Base-by-base conservation (phyloP, 306 rosid genomes). In the Castanospermum australe region DNA sequence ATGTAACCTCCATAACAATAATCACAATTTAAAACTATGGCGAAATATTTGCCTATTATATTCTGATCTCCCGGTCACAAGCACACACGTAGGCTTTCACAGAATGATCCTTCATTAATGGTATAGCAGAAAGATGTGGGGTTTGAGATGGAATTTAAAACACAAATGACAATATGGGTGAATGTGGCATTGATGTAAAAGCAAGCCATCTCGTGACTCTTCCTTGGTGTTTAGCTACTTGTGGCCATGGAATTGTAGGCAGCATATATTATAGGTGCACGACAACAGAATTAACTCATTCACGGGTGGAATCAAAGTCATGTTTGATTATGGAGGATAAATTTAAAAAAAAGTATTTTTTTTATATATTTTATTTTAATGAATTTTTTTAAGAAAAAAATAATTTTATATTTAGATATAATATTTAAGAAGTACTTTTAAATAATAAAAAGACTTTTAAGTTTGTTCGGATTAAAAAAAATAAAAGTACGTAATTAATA, bases 191-290 rank as follows among this genome's bases (percentile, higher is more conserved):
- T 80, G 80, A 75, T 66, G 83, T 56, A 63, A 85, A 82, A 73
- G 87, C 51, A 57, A 79, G 17, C 11, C 7, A 67, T 76, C 89
- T 56, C 93, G 94, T 92, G 97, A 92, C 89, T 88, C 85, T 88
- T 62, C 28, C n/a, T 90, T 92, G 93, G 88, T 87, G 84, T 80
- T 70, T 89, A 67, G 92, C 84, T 67, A 76, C 73, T 47, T 61
- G 87, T 85, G 94, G 89, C 86, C 91, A 75, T 55, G 47, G 78
- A 84, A 80, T 28, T 69, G 59, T 71, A 77, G 76, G 84, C 25
- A 61, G 71, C 74, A 61, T 67, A 76, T 35, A 84, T 82, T 75
- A n/a, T n/a, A 54, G 86, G 84, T 68, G 72, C 67, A 67, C 61
- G 81, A 86, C 89, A 77, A 84, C 62, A 36, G 74, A 69, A 67